Evolutionary conservation across 129 eudicot genomes (phyloP), one percentile per base, ranked within the genome.

Genomic region (Escallonia rubra): DNA sequence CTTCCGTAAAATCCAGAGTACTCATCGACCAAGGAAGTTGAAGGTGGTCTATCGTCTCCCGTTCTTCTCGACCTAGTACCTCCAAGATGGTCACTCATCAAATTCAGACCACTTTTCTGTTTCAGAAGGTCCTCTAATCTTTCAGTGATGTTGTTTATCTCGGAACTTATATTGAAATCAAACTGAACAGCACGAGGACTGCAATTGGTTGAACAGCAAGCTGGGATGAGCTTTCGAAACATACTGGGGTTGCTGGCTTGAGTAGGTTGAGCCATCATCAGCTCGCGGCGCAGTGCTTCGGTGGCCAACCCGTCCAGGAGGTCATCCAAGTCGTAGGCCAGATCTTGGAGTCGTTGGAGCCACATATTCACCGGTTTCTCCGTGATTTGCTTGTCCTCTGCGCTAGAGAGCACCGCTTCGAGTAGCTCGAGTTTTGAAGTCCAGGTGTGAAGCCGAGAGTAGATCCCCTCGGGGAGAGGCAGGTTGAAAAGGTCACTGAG

Each of bases 321-420:
- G 41, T 82, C 81, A 10, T 79, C 87, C 65, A 79, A 57, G 2
- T 75, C 81, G n/a, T 78, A 82, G 11, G 76, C 74, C 70, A 77
- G 59, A 11, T 68, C 66, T 4, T 73, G 66, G 65, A 77, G 77
- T 10, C 11, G 10, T 23, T 74, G 59, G 7, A 82, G 62, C 86
- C 86, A 82, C 38, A 50, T 0, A 39, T 70, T 73, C 34, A 77
- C 64, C 4, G 65, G 7, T 23, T 0, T 48, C 0, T 74, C 47
- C 7, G 46, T 60, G 10, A 73, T 11, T 12, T 77, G 83, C 72
- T 77, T 82, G 4, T 82, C 72, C 57, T 69, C 80, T 4, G 83
- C 83, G 72, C 78, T 79, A 23, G 15, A 71, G 40, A 82, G 75
- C 66, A 78, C 87, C 3, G 70, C 78, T 16, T 43, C 69, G 13